phyloP scores from a whole-genome alignment of 352 stramenopile genomes.

The Globisporangium cystogenes region DNA sequence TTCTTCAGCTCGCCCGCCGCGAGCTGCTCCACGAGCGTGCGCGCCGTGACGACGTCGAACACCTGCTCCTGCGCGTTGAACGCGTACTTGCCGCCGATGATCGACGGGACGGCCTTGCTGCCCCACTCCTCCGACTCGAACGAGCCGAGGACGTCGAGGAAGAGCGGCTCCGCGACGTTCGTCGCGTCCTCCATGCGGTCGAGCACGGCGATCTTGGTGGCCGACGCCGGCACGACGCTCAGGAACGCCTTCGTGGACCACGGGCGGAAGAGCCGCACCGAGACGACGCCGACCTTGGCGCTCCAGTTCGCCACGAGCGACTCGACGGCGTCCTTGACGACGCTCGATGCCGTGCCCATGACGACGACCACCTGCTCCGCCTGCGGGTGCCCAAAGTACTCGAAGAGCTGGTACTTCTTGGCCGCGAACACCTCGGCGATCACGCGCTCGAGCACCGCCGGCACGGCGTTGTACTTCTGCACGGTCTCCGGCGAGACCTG shows the following conservation, averaged over 20 bases:
- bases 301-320: slow-evolving; percentile 83
- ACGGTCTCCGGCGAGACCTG: slow-evolving; percentile 87
- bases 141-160: slow-evolving; percentile 89
- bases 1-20: slow-evolving; percentile 52
- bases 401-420: slow-evolving; percentile 89
- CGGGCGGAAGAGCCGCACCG: slow-evolving; percentile 88
- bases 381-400: slow-evolving; percentile 85
- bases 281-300: slow-evolving; percentile 82
- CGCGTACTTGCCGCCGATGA: slow-evolving; percentile 83
- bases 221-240: slow-evolving; percentile 59
- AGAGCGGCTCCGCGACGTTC: slow-evolving; percentile 87
- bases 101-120: slow-evolving; percentile 38
- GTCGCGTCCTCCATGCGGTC: slow-evolving; percentile 88
- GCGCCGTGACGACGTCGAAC: slow-evolving; percentile 84
- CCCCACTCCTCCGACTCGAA: slow-evolving; percentile 81
- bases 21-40: slow-evolving; percentile 62
- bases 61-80: slow-evolving; percentile 59
- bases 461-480: slow-evolving; percentile 67
- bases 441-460: slow-evolving; percentile 67
- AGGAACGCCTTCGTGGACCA: slow-evolving; percentile 82
- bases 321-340: slow-evolving; percentile 86
- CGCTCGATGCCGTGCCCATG: slow-evolving; percentile 86
- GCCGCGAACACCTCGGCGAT: slow-evolving; percentile 70
- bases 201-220: slow-evolving; percentile 86
- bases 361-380: slow-evolving; percentile 87